A percentile compares a stretch with the other conserved stretches of the same genome.
phyloP scores from a whole-genome alignment of 2,329 filamentous ascomycete genomes.

The Paracoccidioides brasiliensis region DNA sequence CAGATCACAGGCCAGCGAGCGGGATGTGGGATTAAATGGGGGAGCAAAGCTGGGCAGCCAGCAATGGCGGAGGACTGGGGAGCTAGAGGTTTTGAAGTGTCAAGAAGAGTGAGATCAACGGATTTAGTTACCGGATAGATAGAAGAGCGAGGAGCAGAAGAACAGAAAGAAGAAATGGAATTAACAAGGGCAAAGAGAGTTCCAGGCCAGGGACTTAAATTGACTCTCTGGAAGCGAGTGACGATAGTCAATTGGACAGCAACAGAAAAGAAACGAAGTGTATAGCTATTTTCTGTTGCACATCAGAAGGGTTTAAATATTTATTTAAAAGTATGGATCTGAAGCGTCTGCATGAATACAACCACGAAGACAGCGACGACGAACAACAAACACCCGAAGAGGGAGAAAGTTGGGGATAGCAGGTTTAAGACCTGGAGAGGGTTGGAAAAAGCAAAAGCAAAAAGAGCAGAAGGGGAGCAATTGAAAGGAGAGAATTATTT shows the following conservation, averaged over 20 bases:
- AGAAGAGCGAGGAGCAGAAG: not conserved
- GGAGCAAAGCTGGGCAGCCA: too few relatives aligned
- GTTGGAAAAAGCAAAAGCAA: not conserved
- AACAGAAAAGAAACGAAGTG: not conserved
- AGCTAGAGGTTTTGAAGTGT: not conserved
- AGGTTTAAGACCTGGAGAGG: not conserved
- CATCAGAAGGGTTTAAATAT: not conserved
- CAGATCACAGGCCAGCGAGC: not conserved
- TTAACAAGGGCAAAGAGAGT: not conserved
- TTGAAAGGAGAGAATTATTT: not conserved
- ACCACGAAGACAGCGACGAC: not conserved
- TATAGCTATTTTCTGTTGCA: not conserved
- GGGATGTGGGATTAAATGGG: not conserved
- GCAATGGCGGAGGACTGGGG: not conserved
- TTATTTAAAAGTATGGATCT: too few relatives aligned
- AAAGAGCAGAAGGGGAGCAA: not conserved
- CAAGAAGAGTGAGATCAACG: not conserved
- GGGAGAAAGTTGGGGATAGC: not conserved
- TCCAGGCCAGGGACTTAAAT: not conserved
- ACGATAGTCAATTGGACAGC: not conserved
- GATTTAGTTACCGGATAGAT: conserved; percentile 6
- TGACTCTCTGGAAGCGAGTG: not conserved
- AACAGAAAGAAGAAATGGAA: not conserved
- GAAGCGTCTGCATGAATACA: not conserved
- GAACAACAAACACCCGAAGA: not conserved